Base-by-base conservation (phyloP, 2,329 filamentous ascomycete species). In the Capronia epimyces region DNA sequence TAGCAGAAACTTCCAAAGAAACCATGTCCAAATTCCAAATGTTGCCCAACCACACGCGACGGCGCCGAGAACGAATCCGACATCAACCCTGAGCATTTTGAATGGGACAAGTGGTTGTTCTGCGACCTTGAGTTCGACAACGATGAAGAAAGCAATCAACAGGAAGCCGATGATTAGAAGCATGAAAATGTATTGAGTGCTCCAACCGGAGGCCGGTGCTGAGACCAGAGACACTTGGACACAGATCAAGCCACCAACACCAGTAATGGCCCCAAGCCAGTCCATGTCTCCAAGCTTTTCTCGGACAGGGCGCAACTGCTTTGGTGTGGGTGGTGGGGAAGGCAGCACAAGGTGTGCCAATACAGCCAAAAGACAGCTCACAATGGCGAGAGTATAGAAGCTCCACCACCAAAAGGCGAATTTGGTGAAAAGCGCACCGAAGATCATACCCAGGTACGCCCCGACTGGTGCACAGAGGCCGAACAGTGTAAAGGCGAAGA, bases 161-260 rank as follows among this genome's bases (percentile, higher is more conserved):
- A 76, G 46, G n/a, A 76, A 34, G 2, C 75, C 75, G 2, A 78
- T 51, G 20, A 75, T 71, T 1, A 78, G 66, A 6, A 72, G 57
- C 0, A 75, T 68, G 50, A 75, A 74, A 16, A 81, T 69, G 49
- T 77, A 78, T 0, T 76, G 67, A 6, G 71, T 68, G 1, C 66
- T 59, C 80, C 80, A 83, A 1, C 78, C 78, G 1, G 71, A 74
- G 1, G 77, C 69, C 0, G 77, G 73, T 0, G 77, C 79, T 60
- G 83, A 78, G 49, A 80, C 82, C 74, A 77, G 82, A 1, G 79
- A 76, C 56, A 84, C 79, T 63, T 82, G 82, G 67, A 84, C 74
- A 27, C 83, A 69, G 0, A 81, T 70, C 22, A 84, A 66, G 0
- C 74, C 73, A 0, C 69, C 68, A n/a, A 82, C 70, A 1, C 80